phyloP scores from a whole-genome alignment of 495 filamentous ascomycete species.

The Penicillium maclennaniae region DNA sequence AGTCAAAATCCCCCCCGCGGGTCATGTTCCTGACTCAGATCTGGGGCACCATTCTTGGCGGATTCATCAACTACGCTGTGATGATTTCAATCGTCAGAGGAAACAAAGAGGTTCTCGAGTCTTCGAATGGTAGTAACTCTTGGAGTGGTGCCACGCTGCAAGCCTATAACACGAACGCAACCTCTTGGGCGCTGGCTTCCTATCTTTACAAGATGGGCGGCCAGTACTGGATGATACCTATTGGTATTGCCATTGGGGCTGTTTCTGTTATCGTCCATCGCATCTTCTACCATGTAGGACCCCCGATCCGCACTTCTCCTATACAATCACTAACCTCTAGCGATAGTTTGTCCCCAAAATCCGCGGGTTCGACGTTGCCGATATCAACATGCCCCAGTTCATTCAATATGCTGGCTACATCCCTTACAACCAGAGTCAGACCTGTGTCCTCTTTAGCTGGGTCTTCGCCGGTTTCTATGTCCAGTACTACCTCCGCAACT shows the following conservation, averaged over 20 bases:
- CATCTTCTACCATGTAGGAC: constrained; percentile 32
- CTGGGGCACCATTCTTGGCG: constrained; percentile 44
- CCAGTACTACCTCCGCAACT: constrained; percentile 52
- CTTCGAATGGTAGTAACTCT: constrained; percentile 38
- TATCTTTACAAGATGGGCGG: constrained; percentile 33
- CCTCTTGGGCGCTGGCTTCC: constrained; percentile 43
- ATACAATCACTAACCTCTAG: not conserved
- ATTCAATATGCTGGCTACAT: constrained; percentile 43
- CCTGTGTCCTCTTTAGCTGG: constrained; percentile 32
- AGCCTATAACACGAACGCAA: constrained; percentile 33
- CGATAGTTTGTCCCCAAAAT: constrained; percentile 33
- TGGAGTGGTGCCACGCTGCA: constrained; percentile 51
- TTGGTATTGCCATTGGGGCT: constrained; percentile 44
- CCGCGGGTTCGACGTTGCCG: constrained; percentile 19
- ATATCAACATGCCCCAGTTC: constrained; percentile 42
- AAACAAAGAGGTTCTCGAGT: constrained; percentile 33
- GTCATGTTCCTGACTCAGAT: constrained; percentile 45
- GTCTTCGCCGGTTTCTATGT: constrained; percentile 42
- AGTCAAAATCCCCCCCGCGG: constrained; percentile 47
- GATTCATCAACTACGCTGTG: constrained; percentile 45
- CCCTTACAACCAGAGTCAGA: constrained; percentile 44
- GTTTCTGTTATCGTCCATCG: constrained; percentile 39
- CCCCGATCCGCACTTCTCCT: not conserved
- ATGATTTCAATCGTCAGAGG: constrained; percentile 41
- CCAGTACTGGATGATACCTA: constrained; percentile 42